phyloP scores from a whole-genome alignment of 306 rosid genomes.

The Cucurbita ficifolia region DNA sequence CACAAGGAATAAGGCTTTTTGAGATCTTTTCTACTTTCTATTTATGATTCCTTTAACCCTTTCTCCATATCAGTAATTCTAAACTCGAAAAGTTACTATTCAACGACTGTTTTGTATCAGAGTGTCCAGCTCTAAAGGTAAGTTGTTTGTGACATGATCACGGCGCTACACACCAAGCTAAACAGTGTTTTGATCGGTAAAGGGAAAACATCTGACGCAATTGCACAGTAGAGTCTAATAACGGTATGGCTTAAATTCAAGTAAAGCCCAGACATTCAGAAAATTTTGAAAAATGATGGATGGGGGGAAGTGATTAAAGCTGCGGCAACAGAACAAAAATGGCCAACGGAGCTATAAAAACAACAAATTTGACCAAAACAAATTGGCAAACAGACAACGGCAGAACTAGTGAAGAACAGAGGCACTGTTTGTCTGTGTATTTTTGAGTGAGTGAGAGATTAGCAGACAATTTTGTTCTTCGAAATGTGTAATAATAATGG shows the following conservation, averaged over 20 bases:
- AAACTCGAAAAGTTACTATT: not conserved
- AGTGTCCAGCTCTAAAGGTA: not conserved
- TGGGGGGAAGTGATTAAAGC: not conserved
- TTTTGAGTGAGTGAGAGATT: no score
- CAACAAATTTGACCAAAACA: not conserved
- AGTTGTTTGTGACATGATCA: not conserved
- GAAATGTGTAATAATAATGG: not conserved
- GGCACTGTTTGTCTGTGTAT: not conserved
- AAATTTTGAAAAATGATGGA: not conserved
- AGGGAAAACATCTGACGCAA: not conserved
- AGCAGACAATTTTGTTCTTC: not conserved
- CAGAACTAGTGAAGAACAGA: not conserved
- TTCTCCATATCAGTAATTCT: not conserved
- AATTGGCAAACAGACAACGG: conserved; percentile 1
- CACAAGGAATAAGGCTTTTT: not conserved
- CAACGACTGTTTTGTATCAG: conserved; percentile 1
- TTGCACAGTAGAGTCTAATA: not conserved
- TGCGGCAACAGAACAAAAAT: not conserved
- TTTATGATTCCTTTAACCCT: not conserved
- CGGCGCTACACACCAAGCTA: not conserved
- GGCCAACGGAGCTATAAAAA: not conserved
- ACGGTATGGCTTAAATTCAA: conserved; percentile 2
- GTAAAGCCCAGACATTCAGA: conserved; percentile 1
- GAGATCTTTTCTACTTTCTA: not conserved
- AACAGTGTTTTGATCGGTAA: not conserved